Base-by-base conservation (phyloP, 2,329 filamentous ascomycete species). In the Trichophyton rubrum region DNA sequence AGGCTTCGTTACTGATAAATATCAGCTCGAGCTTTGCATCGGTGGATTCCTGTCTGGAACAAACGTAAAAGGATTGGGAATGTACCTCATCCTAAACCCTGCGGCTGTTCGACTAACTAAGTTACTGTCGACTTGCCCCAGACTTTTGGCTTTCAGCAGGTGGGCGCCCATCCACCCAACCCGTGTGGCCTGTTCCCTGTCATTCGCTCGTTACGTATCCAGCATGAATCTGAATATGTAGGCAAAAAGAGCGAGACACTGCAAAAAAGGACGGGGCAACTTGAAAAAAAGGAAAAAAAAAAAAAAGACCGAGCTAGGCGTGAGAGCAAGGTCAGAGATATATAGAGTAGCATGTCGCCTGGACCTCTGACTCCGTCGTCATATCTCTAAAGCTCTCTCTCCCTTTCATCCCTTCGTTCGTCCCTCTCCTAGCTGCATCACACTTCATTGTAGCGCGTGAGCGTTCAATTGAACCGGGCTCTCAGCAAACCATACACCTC, bases 191-290 rank as follows among this genome's bases (percentile, higher is more conserved):
- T 55, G 30, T 55, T 55, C 49, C 49, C 49, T 55, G 49, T 55
- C 49, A 55, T 20, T 55, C 49, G 49, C 49, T 55, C 30, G 49
- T 55, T 15, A 55, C 49, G 49, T 55, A 33, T 55, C 24, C 49
- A 35, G 27, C 3, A 30, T 27, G 49, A 53, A 53, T 27, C 17
- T 53, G 49, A 53, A 53, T 53, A 43, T 57, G 30, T 43, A 57
- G 33, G 40, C 35, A 41, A 43, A n/a, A 41, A 43, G 7, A 30
- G 35, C 17, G 30, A 43, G n/a, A 45, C 35, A 43, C 20, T 27
- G 20, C 22, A 43, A 49, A 45, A 49, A 45, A 45, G 17, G 35
- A 35, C 11, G 8, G 27, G 20, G 24, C n/a, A 30, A 22, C 9
- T 30, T 33, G 17, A 45, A 59, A 49, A 59, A 59, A 43, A 41